These are phyloP conservation scores for Aspergillus sojae DNA, from an alignment of 2,329 filamentous ascomycete genomes.

Conservation along the genomic window DNA sequence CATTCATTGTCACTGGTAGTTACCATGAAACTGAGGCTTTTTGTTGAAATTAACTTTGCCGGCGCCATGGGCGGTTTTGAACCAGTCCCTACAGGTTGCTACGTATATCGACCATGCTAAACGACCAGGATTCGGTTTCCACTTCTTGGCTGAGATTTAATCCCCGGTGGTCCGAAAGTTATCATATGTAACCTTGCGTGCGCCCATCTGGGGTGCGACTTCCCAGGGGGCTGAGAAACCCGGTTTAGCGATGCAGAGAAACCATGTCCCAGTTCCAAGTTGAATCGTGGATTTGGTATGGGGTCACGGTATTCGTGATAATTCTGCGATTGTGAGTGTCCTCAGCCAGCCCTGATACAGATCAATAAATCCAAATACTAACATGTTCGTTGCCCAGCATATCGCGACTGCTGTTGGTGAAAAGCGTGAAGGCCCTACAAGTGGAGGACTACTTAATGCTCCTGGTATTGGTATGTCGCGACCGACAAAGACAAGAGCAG, in stretches of 20 bases:
- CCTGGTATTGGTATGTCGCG: neutral
- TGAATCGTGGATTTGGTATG: constrained; percentile 4
- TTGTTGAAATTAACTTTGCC: neutral
- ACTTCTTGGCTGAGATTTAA: neutral
- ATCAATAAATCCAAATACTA: neutral
- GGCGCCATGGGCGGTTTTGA: neutral
- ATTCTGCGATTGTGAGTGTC: neutral
- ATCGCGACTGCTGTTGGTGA: neutral
- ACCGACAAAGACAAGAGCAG: neutral
- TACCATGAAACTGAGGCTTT: neutral
- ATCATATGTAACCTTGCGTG: neutral
- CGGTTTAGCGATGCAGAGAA: neutral
- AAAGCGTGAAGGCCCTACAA: neutral
- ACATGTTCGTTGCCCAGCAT: neutral
- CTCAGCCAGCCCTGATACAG: neutral
- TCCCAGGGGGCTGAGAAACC: neutral
- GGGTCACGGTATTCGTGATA: neutral
- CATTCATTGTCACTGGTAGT: neutral
- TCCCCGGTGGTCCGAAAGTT: neutral
- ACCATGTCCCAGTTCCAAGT: neutral
- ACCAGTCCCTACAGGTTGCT: neutral
- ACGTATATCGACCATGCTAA: neutral
- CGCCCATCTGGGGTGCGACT: neutral
- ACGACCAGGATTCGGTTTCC: neutral
- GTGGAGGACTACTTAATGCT: neutral